These are phyloP conservation scores for Vickermania ingenoplastis DNA, from an alignment of 208 protist species.

Conservation along the genomic window DNA sequence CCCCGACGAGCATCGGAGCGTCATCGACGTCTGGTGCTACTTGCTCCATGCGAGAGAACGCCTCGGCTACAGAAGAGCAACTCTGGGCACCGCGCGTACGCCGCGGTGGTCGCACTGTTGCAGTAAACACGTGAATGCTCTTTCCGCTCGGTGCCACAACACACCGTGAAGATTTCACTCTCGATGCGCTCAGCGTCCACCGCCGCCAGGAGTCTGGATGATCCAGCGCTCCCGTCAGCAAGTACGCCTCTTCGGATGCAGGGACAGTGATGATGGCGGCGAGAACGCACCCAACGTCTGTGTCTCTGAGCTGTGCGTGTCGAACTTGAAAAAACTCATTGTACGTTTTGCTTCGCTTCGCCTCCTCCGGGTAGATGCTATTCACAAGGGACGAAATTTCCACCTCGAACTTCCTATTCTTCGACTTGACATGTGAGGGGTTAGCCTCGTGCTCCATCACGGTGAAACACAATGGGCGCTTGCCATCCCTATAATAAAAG, in stretches of 20 bases:
- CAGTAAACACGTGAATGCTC: not conserved
- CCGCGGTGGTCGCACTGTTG: not conserved
- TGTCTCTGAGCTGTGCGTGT: constrained; percentile 23
- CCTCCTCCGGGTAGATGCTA: not conserved
- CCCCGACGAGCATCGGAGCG: not conserved
- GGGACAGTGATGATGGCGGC: constrained; percentile 14
- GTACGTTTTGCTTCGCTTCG: not conserved
- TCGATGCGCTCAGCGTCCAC: not conserved
- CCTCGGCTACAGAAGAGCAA: not conserved
- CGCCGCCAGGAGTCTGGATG: not conserved
- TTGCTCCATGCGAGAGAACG: not conserved
- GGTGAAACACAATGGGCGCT: constrained; percentile 2
- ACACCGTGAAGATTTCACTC: not conserved
- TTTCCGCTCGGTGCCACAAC: not conserved
- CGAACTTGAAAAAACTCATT: constrained; percentile 14
- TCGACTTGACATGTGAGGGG: not conserved
- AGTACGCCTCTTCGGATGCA: constrained; percentile 11
- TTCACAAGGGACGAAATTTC: not conserved
- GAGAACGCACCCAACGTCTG: constrained; percentile 21
- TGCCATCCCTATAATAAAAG: constrained; percentile 4
- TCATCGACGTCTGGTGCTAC: not conserved
- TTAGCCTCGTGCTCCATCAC: not conserved
- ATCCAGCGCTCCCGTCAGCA: constrained; percentile 25
- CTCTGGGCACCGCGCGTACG: no score
- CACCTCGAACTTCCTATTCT: not conserved